Evolutionary conservation across 2,329 filamentous ascomycete genomes (phyloP), one percentile per base, ranked within the genome.

Genomic region (Lecanosticta acicola): DNA sequence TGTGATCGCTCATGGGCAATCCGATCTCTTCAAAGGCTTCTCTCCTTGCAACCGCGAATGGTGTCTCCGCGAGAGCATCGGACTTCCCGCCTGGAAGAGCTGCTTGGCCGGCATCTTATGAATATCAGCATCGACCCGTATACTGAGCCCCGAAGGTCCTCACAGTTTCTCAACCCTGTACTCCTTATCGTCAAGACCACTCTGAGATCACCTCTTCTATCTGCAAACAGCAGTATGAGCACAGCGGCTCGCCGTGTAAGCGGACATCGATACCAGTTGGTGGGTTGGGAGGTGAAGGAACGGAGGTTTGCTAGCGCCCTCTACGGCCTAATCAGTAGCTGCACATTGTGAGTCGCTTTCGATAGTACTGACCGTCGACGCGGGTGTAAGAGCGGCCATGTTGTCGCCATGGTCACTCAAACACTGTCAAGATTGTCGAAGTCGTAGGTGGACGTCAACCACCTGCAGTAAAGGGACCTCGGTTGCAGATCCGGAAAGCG

Each of bases 11-110:
- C 60, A 83, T 75, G 1, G 91, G 87, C 2, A 97, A 80, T 1
- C 91, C 91, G 54, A 97, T 95, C 66, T 97, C 91, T 66, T 97
- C 91, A 65, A 79, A 85, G 1, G 91, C 90, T 73, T 97, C 91
- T 53, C 91, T 81, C 17, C 91, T 81, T 7, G 91, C 89, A 41
- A 90, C 94, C 61, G 90, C 78, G 66, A 87, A 87, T 68, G 73
- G 69, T 1, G 73, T 76, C 63, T 84, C 80, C 7, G 64, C 49
- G 8, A 74, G 59, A 0, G 68, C 66, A 52, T 82, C 79, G 43
- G 79, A 73, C 66, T 78, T 79, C 42, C 77, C 73, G 70, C 58
- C 53, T 43, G 66, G 37, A 76, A 83, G 69, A 81, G 62, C 60
- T 45, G 61, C 59, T 54, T 66, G 63, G 10, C 61, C 62, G 39